phyloP scores from a whole-genome alignment of 768 basidiomycete species.

The Holtermanniella nyarrowii region DNA sequence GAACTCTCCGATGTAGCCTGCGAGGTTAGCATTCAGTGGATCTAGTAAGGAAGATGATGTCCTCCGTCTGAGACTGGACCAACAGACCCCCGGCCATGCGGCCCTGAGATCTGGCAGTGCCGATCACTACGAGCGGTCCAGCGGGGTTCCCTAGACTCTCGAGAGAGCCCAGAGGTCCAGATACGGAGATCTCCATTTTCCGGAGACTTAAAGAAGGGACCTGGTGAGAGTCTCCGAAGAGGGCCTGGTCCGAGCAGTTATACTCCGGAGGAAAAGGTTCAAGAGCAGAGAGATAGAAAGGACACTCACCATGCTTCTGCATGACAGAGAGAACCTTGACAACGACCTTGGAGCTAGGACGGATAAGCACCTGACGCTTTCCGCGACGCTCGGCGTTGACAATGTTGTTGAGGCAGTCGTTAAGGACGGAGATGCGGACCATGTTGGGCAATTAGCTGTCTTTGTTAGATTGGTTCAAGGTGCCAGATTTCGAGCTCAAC shows the following conservation, averaged over 20 bases:
- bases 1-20: conserved; percentile 97
- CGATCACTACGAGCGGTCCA: not conserved
- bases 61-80: conserved; percentile 20
- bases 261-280: conserved; percentile 24
- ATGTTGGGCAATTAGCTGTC: conserved; percentile 33
- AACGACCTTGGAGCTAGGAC: conserved; percentile 94
- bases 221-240: conserved; percentile 26
- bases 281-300: conserved; percentile 6
- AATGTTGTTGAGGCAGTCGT: conserved; percentile 67
- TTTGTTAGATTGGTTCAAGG: conserved; percentile 7
- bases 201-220: conserved; percentile 44
- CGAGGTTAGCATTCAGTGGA: not conserved
- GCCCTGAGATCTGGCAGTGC: conserved; percentile 4
- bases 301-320: conserved; percentile 86
- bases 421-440: conserved; percentile 46
- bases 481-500: too few species aligned
- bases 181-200: conserved; percentile 19
- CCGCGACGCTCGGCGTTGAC: conserved; percentile 99
- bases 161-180: not conserved
- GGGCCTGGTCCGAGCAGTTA: conserved; percentile 41
- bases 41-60: conserved; percentile 5
- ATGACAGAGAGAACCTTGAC: conserved; percentile 96
- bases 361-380: conserved; percentile 97
- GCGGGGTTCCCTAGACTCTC: not conserved
- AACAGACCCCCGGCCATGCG: conserved; percentile 20